phyloP scores from a whole-genome alignment of 2,329 filamentous ascomycete species.

The Xylaria sp. region DNA sequence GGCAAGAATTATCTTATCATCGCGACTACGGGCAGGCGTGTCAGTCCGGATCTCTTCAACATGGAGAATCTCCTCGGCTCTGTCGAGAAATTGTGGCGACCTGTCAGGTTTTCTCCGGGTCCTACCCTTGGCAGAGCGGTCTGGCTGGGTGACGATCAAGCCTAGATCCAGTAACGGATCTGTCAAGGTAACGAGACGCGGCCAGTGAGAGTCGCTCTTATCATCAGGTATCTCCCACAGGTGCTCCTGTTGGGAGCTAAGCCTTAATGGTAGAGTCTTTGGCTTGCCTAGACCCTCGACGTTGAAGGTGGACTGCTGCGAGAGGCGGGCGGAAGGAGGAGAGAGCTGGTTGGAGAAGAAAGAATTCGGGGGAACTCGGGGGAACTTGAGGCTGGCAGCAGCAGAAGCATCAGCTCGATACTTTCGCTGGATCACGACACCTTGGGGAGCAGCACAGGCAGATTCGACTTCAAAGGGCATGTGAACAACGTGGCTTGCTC shows the following conservation, averaged over 20 bases:
- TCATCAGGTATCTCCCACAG: constrained; percentile 67
- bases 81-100: constrained; percentile 71
- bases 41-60: constrained; percentile 75
- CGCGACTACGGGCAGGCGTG: constrained; percentile 48
- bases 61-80: constrained; percentile 85
- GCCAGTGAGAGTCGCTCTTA: constrained; percentile 70
- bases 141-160: constrained; percentile 74
- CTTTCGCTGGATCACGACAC: constrained; percentile 88
- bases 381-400: constrained; percentile 66
- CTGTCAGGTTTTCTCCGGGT: constrained; percentile 54
- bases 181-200: constrained; percentile 82
- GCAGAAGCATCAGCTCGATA: constrained; percentile 63
- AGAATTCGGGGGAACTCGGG: constrained; percentile 80
- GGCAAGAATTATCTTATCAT: constrained; percentile 73
- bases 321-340: constrained; percentile 60
- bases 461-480: constrained; percentile 94
- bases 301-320: constrained; percentile 65
- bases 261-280: constrained; percentile 64
- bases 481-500: constrained; percentile 88
- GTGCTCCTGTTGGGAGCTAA: constrained; percentile 66
- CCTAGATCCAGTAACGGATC: constrained; percentile 89
- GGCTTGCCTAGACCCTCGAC: constrained; percentile 67
- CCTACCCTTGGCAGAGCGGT: constrained; percentile 53
- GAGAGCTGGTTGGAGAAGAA: constrained; percentile 78
- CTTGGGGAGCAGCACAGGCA: constrained; percentile 83